Conservation (phyloP, 1,139 yeast species). For the Wickerhamomyces sp. region DNA sequence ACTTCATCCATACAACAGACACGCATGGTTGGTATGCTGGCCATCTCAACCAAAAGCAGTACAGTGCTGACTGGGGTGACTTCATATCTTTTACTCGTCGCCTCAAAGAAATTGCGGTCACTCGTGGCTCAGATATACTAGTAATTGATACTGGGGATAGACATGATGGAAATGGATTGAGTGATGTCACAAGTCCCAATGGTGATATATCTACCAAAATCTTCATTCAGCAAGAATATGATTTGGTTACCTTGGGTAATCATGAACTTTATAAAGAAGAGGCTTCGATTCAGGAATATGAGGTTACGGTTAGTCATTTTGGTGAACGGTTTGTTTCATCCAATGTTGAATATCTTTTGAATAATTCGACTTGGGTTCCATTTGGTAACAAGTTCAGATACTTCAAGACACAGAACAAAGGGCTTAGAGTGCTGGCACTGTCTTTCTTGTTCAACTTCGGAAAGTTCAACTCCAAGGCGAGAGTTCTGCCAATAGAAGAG, state of each 20-base stretch:
- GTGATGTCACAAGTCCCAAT: conserved; percentile 72
- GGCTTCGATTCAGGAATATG: conserved; percentile 62
- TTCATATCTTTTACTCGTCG: conserved; percentile 63
- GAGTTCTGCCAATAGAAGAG: conserved; percentile 59
- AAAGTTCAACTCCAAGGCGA: conserved; percentile 53
- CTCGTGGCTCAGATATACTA: conserved; percentile 53
- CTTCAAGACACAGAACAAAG: conserved; percentile 56
- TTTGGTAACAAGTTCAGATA: conserved; percentile 66
- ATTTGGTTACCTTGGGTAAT: conserved; percentile 81
- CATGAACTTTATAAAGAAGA: conserved; percentile 83
- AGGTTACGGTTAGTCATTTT: conserved; percentile 50
- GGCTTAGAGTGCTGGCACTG: conserved; percentile 55
- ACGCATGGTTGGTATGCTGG: conserved; percentile 97
- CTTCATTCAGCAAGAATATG: conserved; percentile 66
- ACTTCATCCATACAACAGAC: conserved; percentile 89
- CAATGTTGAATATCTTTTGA: conserved; percentile 65
- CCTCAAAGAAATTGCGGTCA: conserved; percentile 39
- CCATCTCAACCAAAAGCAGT: conserved; percentile 68
- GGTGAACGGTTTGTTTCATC: conserved; percentile 69
- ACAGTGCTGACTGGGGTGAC: conserved; percentile 92
- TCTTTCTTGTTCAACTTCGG: conserved; percentile 79
- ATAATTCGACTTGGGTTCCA: conserved; percentile 47
- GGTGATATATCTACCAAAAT: conserved; percentile 61
- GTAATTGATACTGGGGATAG: conserved; percentile 89
- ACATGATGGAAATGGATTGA: conserved; percentile 86